Percentiles rank a stretch among this genome's conserved stretches.
Conservation (phyloP, 768 basidiomycete genomes). For the Cyclocybe aegerita region DNA sequence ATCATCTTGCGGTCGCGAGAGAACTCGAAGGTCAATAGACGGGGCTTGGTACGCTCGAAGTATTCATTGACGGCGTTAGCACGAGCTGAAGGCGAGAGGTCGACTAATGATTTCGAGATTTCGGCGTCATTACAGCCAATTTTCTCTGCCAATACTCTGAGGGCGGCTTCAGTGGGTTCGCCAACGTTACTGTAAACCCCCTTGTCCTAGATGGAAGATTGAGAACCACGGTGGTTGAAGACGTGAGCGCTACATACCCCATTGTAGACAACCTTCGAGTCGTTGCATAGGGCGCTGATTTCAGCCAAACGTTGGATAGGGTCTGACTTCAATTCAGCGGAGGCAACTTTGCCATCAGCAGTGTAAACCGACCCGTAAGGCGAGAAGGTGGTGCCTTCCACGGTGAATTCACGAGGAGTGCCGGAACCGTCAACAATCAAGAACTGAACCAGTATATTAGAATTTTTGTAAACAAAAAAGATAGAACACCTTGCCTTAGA, state of each 20-base stretch:
- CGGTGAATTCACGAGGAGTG: conserved; percentile 64
- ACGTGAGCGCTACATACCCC: conserved; percentile 43
- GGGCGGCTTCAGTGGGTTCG: conserved; percentile 96
- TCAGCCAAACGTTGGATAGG: conserved; percentile 85
- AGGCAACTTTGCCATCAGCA: conserved; percentile 59
- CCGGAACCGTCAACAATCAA: conserved; percentile 61
- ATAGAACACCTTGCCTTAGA: conserved; percentile 53
- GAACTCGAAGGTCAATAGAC: conserved; percentile 95
- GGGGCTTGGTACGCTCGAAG: conserved; percentile 72
- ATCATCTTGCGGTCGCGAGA: conserved; percentile 99
- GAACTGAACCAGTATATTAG: conserved; percentile 52
- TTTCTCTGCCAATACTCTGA: conserved; percentile 95
- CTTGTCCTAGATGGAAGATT: conserved; percentile 59
- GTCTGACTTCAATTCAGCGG: conserved; percentile 60
- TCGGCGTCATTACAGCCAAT: conserved; percentile 72
- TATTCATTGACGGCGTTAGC: conserved; percentile 84
- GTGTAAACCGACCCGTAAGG: conserved; percentile 75
- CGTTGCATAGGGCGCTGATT: conserved; percentile 93
- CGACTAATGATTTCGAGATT: conserved; percentile 53
- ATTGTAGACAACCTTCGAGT: conserved; percentile 87
- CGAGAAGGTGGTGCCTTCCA: conserved; percentile 92
- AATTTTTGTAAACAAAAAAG: neutral
- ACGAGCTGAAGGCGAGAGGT: conserved; percentile 58
- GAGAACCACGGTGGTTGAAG: neutral
- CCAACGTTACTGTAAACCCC: conserved; percentile 79